Evolutionary conservation across 2,329 filamentous ascomycete genomes (phyloP).

Genomic region (Curvularia verruculosa): DNA sequence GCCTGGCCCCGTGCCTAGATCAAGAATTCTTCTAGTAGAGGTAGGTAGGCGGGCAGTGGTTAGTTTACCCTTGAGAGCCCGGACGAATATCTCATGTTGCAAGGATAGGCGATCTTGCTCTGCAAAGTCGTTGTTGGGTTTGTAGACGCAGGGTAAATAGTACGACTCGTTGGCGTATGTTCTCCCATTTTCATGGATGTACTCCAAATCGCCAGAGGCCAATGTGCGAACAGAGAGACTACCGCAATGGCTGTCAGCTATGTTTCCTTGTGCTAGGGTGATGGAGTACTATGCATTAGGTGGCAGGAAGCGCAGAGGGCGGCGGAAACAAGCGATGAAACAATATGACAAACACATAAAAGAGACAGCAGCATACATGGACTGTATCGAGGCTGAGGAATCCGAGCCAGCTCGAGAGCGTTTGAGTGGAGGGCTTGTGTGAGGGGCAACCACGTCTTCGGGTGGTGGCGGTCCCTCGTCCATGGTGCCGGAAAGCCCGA

Average conservation of each 20-base stretch:
- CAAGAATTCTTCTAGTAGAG: conserved; percentile 40
- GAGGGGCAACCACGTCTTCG: conserved; percentile 44
- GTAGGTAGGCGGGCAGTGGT: conserved; percentile 43
- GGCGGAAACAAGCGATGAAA: background rate
- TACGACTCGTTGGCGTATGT: conserved; percentile 67
- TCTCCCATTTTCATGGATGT: conserved; percentile 65
- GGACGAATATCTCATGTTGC: conserved; percentile 66
- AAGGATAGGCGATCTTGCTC: conserved; percentile 69
- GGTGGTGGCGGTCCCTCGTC: conserved; percentile 47
- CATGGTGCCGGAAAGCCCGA: conserved; percentile 44
- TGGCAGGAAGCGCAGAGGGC: background rate
- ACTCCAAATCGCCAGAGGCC: conserved; percentile 58
- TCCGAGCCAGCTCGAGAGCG: conserved; percentile 41
- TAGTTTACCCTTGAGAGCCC: conserved; percentile 44
- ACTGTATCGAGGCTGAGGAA: conserved; percentile 41
- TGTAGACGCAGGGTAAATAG: conserved; percentile 64
- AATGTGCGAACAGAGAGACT: conserved; percentile 48
- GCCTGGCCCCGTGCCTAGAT: conserved; percentile 57
- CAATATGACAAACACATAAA: background rate
- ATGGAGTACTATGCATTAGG: background rate
- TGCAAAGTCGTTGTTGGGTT: conserved; percentile 56
- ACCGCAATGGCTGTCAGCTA: conserved; percentile 10
- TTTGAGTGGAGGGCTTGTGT: conserved; percentile 44
- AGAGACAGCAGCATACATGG: conserved; percentile 37
- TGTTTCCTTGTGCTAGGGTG: background rate